Conservation (phyloP, 345 rosid genomes). For the Litchi chinensis region DNA sequence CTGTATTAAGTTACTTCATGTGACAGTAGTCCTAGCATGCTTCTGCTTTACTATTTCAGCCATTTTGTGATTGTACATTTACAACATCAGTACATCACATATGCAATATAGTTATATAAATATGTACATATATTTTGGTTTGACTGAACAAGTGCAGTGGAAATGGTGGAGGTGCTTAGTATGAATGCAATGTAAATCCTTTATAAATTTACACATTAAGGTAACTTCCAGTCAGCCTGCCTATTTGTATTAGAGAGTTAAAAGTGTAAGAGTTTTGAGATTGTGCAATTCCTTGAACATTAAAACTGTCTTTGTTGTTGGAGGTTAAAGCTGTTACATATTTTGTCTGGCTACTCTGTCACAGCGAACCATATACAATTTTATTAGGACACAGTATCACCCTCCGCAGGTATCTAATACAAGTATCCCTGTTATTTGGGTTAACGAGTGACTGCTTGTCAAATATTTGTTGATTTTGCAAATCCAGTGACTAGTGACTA, state of each 20-base stretch:
- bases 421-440: too few species aligned
- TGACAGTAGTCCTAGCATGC: neutral
- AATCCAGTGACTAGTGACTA: neutral
- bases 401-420: too few species aligned
- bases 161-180: neutral
- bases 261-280: neutral
- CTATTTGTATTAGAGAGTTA: neutral
- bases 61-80: neutral
- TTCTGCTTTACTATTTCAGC: neutral
- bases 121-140: too few species aligned
- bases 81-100: neutral
- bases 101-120: neutral
- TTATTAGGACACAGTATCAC: too few species aligned
- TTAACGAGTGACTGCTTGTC: too few species aligned
- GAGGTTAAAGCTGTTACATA: too few species aligned
- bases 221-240: neutral
- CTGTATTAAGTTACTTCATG: neutral
- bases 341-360: too few species aligned
- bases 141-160: neutral
- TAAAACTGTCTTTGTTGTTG: too few species aligned
- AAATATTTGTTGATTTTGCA: neutral
- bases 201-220: neutral
- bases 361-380: too few species aligned
- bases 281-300: neutral
- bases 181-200: neutral